Percentiles rank a stretch among this genome's conserved stretches.
Evolutionary conservation across 257 asterid genomes (phyloP).

Genomic region (Craterostigma plantagineum): DNA sequence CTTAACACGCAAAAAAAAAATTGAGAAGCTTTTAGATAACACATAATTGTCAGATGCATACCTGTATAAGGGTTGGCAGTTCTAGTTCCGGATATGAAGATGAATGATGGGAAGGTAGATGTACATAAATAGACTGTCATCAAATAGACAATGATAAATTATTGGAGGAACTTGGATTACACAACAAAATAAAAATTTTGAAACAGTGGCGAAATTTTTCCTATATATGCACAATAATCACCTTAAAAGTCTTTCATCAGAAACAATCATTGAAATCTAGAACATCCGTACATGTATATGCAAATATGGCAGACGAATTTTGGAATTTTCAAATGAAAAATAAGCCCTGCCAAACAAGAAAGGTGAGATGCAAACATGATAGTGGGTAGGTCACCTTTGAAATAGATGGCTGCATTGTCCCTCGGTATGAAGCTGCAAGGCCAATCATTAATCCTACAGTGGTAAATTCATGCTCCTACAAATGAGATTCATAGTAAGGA

Average conservation of each 20-base stretch:
- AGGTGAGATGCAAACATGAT: slow-evolving; percentile 5
- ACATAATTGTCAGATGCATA: slow-evolving; percentile 8
- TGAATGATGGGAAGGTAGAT: slow-evolving; percentile 86
- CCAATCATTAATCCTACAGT: slow-evolving; percentile 96
- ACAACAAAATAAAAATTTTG: slow-evolving; percentile 6
- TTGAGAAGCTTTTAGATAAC: slow-evolving; percentile 7
- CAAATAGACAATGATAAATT: slow-evolving; percentile 7
- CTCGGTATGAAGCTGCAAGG: slow-evolving; percentile 91
- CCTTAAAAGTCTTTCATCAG: not conserved
- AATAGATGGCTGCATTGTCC: slow-evolving; percentile 94
- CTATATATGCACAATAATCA: slow-evolving; percentile 2
- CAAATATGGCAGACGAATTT: not conserved
- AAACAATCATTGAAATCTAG: not conserved
- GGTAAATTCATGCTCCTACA: slow-evolving; percentile 89
- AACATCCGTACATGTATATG: no score
- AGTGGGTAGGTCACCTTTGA: slow-evolving; percentile 49
- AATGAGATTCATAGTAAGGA: slow-evolving; percentile 1
- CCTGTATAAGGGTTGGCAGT: slow-evolving; percentile 91
- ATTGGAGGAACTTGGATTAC: not conserved
- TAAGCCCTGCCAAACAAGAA: slow-evolving; percentile 2
- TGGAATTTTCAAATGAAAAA: slow-evolving; percentile 2
- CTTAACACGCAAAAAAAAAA: slow-evolving; percentile 3
- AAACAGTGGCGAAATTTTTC: slow-evolving; percentile 2
- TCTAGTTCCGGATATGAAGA: slow-evolving; percentile 86
- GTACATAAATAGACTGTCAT: slow-evolving; percentile 85